These are phyloP conservation scores for Wickerhamomyces sp. DNA, from an alignment of 1,139 yeast species.

Conservation along the genomic window DNA sequence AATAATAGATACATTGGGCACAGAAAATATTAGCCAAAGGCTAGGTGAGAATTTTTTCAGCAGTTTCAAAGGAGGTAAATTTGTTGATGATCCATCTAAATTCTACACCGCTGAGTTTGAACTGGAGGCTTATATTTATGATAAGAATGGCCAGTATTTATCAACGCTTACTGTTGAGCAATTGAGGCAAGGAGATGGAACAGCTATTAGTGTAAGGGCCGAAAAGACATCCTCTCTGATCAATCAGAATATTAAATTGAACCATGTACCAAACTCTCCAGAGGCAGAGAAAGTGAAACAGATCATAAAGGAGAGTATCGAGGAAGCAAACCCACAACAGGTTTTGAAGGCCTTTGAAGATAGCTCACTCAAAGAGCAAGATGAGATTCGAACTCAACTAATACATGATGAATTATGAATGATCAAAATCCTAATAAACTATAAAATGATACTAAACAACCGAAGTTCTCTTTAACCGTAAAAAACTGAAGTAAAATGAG, in stretches of 20 bases:
- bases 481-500: no score
- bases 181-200: neutral
- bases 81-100: neutral
- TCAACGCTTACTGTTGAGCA: slow-evolving; percentile 2
- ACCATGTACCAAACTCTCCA: no score
- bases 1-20: neutral
- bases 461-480: no score
- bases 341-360: neutral
- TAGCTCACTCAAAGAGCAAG: neutral
- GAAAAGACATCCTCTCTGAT: neutral
- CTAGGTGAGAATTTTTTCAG: slow-evolving; percentile 1
- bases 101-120: slow-evolving; percentile 1
- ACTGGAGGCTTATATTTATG: slow-evolving; percentile 7
- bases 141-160: slow-evolving; percentile 7
- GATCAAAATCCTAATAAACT: no score
- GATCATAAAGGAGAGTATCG: no score
- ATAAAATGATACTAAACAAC: no score
- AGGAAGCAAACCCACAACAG: no score
- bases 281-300: no score
- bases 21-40: slow-evolving; percentile 2
- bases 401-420: slow-evolving; percentile 2
- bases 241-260: neutral
- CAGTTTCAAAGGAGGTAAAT: neutral
- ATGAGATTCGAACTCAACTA: neutral
- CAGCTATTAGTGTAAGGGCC: neutral